These are phyloP conservation scores for Aspergillus olivimuriae DNA, from an alignment of 495 filamentous ascomycete genomes.

Conservation along the genomic window DNA sequence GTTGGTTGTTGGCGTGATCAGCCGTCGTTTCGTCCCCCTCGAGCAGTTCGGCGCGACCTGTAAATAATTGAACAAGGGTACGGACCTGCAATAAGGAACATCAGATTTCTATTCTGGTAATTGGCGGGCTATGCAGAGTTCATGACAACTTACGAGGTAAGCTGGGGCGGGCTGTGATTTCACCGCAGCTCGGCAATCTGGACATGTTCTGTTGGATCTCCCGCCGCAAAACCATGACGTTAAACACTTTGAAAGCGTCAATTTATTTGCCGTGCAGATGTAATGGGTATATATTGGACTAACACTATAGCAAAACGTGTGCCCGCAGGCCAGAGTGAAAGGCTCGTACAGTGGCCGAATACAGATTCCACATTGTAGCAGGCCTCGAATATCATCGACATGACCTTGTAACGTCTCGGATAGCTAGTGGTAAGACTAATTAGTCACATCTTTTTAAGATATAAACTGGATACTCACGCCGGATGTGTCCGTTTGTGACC, in stretches of 20 bases:
- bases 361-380: constrained; percentile 64
- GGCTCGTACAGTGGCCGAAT: constrained; percentile 65
- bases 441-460: not conserved
- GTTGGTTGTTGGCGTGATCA: constrained; percentile 52
- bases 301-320: constrained; percentile 71
- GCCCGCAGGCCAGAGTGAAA: constrained; percentile 64
- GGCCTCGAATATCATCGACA: constrained; percentile 41
- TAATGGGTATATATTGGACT: constrained; percentile 10
- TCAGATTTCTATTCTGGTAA: constrained; percentile 5
- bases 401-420: constrained; percentile 44
- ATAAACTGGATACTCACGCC: constrained; percentile 34
- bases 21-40: constrained; percentile 56
- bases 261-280: not conserved
- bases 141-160: constrained; percentile 49
- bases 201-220: constrained; percentile 60
- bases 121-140: not conserved
- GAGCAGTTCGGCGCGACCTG: constrained; percentile 55
- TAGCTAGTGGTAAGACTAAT: constrained; percentile 26
- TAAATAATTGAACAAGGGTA: constrained; percentile 61
- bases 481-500: constrained; percentile 18
- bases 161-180: constrained; percentile 58
- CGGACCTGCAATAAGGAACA: constrained; percentile 45
- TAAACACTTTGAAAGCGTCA: constrained; percentile 44
- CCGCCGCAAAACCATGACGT: constrained; percentile 58
- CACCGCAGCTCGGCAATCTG: constrained; percentile 60